These are phyloP conservation scores for Glaciozyma martinii DNA, from an alignment of 768 basidiomycete species.

Conservation along the genomic window DNA sequence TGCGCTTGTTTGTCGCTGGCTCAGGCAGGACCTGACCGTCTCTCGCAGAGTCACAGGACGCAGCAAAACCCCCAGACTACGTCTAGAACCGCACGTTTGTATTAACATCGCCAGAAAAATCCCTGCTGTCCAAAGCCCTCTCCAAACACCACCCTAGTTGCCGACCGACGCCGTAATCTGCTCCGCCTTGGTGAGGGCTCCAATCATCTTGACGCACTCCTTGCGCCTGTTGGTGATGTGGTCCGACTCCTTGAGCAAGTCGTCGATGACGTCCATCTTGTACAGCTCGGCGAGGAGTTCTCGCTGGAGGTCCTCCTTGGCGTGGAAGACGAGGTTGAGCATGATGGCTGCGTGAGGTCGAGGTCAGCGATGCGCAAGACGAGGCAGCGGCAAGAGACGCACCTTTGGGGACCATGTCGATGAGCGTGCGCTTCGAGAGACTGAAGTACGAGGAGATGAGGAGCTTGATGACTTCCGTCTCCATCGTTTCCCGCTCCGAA, in stretches of 20 bases:
- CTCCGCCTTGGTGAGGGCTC: constrained; percentile 92
- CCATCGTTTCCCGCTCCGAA: constrained; percentile 91
- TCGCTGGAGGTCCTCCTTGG: constrained; percentile 89
- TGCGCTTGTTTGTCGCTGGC: no score
- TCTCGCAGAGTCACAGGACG: no score
- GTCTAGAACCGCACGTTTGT: no score
- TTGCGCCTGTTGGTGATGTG: constrained; percentile 79
- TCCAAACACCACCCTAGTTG: no score
- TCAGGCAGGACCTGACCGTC: no score
- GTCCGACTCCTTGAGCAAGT: constrained; percentile 79
- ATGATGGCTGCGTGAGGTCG: constrained; percentile 31
- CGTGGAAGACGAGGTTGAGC: constrained; percentile 73
- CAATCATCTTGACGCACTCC: constrained; percentile 87
- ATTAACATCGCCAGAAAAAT: no score
- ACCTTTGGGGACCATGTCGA: constrained; percentile 93
- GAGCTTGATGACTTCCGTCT: constrained; percentile 98
- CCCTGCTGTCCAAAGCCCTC: no score
- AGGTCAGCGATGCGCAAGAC: constrained; percentile 50
- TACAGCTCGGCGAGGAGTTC: constrained; percentile 93
- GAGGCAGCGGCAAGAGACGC: constrained; percentile 40
- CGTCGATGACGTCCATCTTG: constrained; percentile 91
- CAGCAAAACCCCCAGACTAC: no score
- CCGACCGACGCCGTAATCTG: background rate
- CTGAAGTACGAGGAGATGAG: constrained; percentile 64
- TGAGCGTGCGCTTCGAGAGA: constrained; percentile 74